Percentiles rank a stretch among this genome's conserved stretches.
Evolutionary conservation across 495 filamentous ascomycete species (phyloP).

Genomic region (Aspergillus conjunctus): DNA sequence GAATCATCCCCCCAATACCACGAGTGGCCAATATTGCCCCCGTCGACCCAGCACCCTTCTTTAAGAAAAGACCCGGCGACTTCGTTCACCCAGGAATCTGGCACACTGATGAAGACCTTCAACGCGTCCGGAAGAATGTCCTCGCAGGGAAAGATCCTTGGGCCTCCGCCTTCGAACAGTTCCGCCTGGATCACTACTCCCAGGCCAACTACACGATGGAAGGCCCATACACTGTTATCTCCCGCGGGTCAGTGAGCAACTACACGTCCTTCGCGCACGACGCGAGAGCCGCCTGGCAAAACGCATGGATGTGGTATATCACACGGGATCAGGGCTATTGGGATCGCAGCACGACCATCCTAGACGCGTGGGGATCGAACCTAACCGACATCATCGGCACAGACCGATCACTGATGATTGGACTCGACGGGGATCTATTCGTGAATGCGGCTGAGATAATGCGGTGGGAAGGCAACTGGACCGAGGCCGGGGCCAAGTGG

Average conservation of each 20-base stretch:
- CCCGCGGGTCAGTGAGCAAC: conserved; percentile 32
- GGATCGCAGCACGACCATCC: conserved; percentile 33
- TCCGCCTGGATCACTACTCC: conserved; percentile 21
- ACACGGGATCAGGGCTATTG: conserved; percentile 35
- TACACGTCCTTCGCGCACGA: conserved; percentile 38
- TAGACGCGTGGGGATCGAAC: conserved; percentile 40
- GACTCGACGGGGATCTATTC: conserved; percentile 37
- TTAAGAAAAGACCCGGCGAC: conserved; percentile 10
- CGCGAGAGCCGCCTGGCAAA: conserved; percentile 38
- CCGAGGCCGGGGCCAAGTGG: conserved; percentile 34
- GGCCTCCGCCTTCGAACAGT: conserved; percentile 9
- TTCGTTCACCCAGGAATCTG: conserved; percentile 18
- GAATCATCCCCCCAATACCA: conserved; percentile 10
- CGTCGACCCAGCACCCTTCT: conserved; percentile 11
- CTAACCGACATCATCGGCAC: conserved; percentile 35
- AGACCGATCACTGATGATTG: conserved; percentile 37
- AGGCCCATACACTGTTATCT: conserved; percentile 30
- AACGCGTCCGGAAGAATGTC: conserved; percentile 8
- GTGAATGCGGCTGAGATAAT: conserved; percentile 44
- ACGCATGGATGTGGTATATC: conserved; percentile 45
- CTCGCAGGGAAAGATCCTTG: conserved; percentile 11
- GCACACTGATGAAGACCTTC: conserved; percentile 19
- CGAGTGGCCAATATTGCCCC: neutral
- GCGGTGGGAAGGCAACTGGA: conserved; percentile 42
- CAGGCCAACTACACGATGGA: conserved; percentile 34